Evolutionary conservation across 768 basidiomycete species (phyloP).

Genomic region (Gyrodon lividus): DNA sequence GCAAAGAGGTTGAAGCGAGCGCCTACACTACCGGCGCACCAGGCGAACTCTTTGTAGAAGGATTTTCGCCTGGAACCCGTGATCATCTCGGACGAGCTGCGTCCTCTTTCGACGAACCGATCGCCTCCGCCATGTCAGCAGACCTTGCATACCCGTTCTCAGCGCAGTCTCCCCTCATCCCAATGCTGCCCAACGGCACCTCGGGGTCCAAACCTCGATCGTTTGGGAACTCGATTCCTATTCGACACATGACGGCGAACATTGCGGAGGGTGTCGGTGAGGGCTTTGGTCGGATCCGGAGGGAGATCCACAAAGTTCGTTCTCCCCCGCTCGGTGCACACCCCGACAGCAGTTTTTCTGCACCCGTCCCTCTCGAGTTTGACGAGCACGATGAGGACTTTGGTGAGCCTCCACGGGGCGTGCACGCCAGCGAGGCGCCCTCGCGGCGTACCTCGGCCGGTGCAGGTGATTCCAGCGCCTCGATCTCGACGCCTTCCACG

Average conservation of each 20-base stretch:
- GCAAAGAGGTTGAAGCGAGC: conserved; percentile 67
- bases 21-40: conserved; percentile 41
- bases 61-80: conserved; percentile 39
- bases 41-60: conserved; percentile 54
- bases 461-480: conserved; percentile 29
- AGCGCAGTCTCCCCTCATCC: conserved; percentile 49
- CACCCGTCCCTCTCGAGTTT: conserved; percentile 48
- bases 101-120: conserved; percentile 66
- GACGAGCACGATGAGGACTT: conserved; percentile 73
- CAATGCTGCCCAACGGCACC: conserved; percentile 79
- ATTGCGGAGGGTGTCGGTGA: conserved; percentile 57
- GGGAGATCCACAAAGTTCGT: conserved; percentile 54
- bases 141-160: conserved; percentile 50
- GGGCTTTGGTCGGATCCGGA: conserved; percentile 55
- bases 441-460: conserved; percentile 27
- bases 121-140: conserved; percentile 69
- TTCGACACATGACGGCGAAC: conserved; percentile 49
- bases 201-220: conserved; percentile 39
- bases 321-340: conserved; percentile 40
- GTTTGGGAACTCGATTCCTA: conserved; percentile 51
- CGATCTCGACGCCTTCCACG: conserved; percentile 42
- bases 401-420: conserved; percentile 13
- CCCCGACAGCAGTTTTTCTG: conserved; percentile 23
- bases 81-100: conserved; percentile 45
- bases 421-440: conserved; percentile 19